Evolutionary conservation across 495 filamentous ascomycete genomes (phyloP).

Genomic region (Penicillium verhagenii): DNA sequence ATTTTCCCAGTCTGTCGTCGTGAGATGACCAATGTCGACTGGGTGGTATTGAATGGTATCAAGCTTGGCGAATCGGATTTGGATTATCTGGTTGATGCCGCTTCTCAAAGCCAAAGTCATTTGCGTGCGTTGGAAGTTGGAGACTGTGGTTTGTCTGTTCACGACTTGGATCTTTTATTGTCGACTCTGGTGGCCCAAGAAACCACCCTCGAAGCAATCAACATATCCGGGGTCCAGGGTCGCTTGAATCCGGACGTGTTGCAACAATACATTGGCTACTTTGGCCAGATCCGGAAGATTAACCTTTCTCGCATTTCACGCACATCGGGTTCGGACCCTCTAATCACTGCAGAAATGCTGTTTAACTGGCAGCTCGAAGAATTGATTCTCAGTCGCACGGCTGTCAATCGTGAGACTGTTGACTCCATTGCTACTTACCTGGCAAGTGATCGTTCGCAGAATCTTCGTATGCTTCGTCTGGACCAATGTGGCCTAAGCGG

Average conservation of each 20-base stretch:
- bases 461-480: conserved; percentile 66
- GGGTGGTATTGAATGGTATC: conserved; percentile 79
- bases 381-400: conserved; percentile 63
- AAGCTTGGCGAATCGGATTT: conserved; percentile 78
- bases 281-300: conserved; percentile 68
- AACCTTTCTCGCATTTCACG: conserved; percentile 67
- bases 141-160: conserved; percentile 66
- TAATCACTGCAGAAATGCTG: conserved; percentile 65
- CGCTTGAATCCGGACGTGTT: conserved; percentile 64
- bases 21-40: conserved; percentile 74
- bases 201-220: conserved; percentile 69
- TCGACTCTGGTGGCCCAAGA: conserved; percentile 57
- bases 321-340: conserved; percentile 59
- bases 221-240: conserved; percentile 74
- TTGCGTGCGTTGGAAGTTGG: conserved; percentile 81
- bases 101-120: conserved; percentile 61
- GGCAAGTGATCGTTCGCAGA: conserved; percentile 59
- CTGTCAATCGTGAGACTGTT: conserved; percentile 55
- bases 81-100: conserved; percentile 67
- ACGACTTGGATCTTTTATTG: conserved; percentile 44
- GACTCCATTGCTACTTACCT: conserved; percentile 64
- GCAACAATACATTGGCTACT: conserved; percentile 61
- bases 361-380: conserved; percentile 76
- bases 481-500: conserved; percentile 81
- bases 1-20: conserved; percentile 73